phyloP scores from a whole-genome alignment of 2,329 filamentous ascomycete species.

The Catunica adiposa region DNA sequence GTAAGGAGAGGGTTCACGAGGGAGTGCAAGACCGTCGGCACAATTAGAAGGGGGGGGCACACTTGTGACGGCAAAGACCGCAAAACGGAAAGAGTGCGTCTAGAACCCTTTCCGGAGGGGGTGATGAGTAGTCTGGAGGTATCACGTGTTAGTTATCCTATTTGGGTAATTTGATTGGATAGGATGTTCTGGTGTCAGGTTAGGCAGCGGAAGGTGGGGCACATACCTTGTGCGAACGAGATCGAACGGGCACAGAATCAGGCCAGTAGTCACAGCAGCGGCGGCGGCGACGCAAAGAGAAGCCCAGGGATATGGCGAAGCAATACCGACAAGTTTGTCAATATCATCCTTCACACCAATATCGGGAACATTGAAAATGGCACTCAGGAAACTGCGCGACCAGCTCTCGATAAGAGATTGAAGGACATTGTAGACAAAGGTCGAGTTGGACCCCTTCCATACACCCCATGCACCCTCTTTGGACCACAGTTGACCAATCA shows the following conservation, averaged over 20 bases:
- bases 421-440: constrained; percentile 78
- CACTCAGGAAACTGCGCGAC: constrained; percentile 77
- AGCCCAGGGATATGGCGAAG: constrained; percentile 65
- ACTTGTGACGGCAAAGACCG: constrained; percentile 62
- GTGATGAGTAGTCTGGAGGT: constrained; percentile 58
- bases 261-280: constrained; percentile 53
- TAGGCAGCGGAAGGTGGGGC: not conserved
- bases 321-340: constrained; percentile 55
- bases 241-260: constrained; percentile 75
- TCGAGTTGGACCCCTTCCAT: constrained; percentile 87
- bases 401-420: constrained; percentile 82
- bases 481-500: constrained; percentile 73
- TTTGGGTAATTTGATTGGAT: not conserved
- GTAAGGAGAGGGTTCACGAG: constrained; percentile 70
- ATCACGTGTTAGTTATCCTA: constrained; percentile 19
- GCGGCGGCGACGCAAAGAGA: constrained; percentile 57
- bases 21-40: constrained; percentile 77
- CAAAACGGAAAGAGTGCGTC: constrained; percentile 63
- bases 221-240: constrained; percentile 60
- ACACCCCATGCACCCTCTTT: constrained; percentile 82
- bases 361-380: constrained; percentile 79
- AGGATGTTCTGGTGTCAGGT: not conserved
- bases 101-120: constrained; percentile 54
- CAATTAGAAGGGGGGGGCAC: constrained; percentile 51
- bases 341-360: constrained; percentile 58